A percentile compares a stretch with the other conserved stretches of the same genome.
phyloP scores from a whole-genome alignment of 2,329 filamentous ascomycete genomes.

The Purpureocillium lavendulum region DNA sequence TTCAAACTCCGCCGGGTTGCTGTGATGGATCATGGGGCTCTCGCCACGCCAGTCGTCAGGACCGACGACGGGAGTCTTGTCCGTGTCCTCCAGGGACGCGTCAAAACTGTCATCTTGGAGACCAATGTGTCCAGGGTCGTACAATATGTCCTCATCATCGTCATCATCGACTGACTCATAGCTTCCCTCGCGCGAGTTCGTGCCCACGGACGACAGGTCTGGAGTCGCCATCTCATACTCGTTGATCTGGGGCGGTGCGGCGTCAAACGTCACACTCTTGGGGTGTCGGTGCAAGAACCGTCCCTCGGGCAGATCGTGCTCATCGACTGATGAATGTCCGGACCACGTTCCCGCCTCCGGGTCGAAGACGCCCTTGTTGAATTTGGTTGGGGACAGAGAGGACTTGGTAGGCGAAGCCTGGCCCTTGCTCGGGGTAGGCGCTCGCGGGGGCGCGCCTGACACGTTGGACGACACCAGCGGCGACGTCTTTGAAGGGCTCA shows the following conservation, averaged over 20 bases:
- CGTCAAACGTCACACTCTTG: constrained; percentile 97
- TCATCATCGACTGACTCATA: constrained; percentile 79
- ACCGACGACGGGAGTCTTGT: constrained; percentile 95
- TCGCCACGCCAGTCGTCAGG: constrained; percentile 92
- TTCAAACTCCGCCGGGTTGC: constrained; percentile 41
- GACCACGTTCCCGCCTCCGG: constrained; percentile 61
- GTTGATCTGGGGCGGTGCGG: constrained; percentile 85
- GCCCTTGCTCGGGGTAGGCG: constrained; percentile 63
- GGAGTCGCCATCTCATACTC: constrained; percentile 98
- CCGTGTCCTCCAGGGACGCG: constrained; percentile 86
- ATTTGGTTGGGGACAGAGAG: constrained; percentile 63
- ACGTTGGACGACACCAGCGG: constrained; percentile 4
- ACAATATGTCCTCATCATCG: constrained; percentile 51
- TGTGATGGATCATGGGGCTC: constrained; percentile 33
- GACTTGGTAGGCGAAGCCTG: constrained; percentile 81
- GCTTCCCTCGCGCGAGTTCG: constrained; percentile 85
- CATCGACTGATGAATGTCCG: constrained; percentile 51
- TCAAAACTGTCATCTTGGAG: constrained; percentile 81
- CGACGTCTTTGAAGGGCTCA: constrained; percentile 16
- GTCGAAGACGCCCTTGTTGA: constrained; percentile 63
- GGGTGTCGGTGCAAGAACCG: constrained; percentile 71
- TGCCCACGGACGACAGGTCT: constrained; percentile 85
- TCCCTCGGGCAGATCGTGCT: constrained; percentile 54
- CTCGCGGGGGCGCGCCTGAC: constrained; percentile 24
- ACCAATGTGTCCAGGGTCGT: constrained; percentile 43